phyloP scores from a whole-genome alignment of 1,284 basidiomycete species.

The Jaminaea rosea region DNA sequence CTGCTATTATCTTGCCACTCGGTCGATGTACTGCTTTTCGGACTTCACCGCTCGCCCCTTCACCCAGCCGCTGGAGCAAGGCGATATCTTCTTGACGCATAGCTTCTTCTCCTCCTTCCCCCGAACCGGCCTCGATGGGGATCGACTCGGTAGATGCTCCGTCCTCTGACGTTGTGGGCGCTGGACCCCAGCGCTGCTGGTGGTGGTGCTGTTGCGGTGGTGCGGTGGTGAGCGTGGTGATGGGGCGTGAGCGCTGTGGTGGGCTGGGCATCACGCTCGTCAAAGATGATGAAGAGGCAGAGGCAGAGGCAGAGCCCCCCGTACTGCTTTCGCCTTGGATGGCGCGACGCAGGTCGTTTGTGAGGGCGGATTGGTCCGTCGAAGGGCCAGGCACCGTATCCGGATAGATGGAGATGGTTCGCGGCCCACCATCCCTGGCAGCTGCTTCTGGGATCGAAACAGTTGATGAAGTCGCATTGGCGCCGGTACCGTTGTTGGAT shows the following conservation, averaged over 20 bases:
- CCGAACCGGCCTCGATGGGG: not conserved
- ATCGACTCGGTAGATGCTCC: not conserved
- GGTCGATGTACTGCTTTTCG: conserved; percentile 75
- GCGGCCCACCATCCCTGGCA: not conserved
- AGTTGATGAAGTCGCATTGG: conserved; percentile 7
- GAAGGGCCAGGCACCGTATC: conserved; percentile 17
- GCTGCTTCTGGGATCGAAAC: conserved; percentile 1
- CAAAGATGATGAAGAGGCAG: not conserved
- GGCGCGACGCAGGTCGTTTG: conserved; percentile 35
- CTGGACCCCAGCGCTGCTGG: not conserved
- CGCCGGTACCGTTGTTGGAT: conserved; percentile 4
- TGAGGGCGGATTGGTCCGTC: conserved; percentile 24
- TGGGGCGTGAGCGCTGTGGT: not conserved
- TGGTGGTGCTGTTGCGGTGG: not conserved
- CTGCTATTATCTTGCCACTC: conserved; percentile 72
- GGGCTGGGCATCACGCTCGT: not conserved
- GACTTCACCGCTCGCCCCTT: conserved; percentile 92
- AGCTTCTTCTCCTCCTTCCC: conserved; percentile 13
- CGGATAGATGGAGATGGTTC: conserved; percentile 25
- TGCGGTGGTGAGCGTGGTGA: not conserved
- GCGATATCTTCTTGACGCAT: conserved; percentile 10
- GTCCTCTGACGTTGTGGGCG: not conserved
- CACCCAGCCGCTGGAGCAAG: conserved; percentile 61
- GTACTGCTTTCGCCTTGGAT: conserved; percentile 15
- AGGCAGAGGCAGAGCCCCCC: not conserved